Evolutionary conservation across 441 rosid genomes (phyloP), one percentile per base, ranked within the genome.

Genomic region (Flueggea neowawraea): DNA sequence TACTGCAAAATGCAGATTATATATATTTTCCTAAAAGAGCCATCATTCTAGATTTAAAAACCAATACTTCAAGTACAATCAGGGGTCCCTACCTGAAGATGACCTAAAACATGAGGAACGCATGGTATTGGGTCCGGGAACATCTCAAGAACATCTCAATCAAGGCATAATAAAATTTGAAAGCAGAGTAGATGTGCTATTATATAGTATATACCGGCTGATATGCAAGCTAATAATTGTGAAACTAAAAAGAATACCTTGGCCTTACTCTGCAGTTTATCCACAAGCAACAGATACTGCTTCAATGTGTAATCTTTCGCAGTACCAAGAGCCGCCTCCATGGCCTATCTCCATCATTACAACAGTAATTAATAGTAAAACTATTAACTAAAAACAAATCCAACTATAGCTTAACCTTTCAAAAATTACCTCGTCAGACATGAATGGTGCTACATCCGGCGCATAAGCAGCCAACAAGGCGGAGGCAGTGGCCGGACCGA

Each of bases 401-500:
- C 6, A 54, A 60, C 41, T 11, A 33, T 55, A 63, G 53, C 4
- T 12, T 5, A 15, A 47, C 13, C 16, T 31, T 16, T 16, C 12
- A 15, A 13, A 41, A 52, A 53, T 15, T 54, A 92, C 98, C 90
- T 90, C 97, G 62, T 93, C 94, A 33, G 96, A 90, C 97, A 90
- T 90, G 67, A 88, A 90, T 0, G 97, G 94, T 6, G 88, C 91
- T 58, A 83, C 65, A 52, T 81, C 84, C 10, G 95, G 98, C 2
- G 97, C 90, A 50, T 78, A 93, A 66, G 97, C 94, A 62, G 98
- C 94, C 17, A 88, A 68, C 74, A 93, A 72, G 31, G 97, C 98
- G 4, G 97, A 93, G 9, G 97, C 97, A 0, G 96, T 88, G 6
- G 98, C 98, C 7, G 97, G 89, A 58, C 97, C 96, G 3, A 90